Evolutionary conservation across 495 filamentous ascomycete species (phyloP).

Genomic region (Penicillium pulvis): DNA sequence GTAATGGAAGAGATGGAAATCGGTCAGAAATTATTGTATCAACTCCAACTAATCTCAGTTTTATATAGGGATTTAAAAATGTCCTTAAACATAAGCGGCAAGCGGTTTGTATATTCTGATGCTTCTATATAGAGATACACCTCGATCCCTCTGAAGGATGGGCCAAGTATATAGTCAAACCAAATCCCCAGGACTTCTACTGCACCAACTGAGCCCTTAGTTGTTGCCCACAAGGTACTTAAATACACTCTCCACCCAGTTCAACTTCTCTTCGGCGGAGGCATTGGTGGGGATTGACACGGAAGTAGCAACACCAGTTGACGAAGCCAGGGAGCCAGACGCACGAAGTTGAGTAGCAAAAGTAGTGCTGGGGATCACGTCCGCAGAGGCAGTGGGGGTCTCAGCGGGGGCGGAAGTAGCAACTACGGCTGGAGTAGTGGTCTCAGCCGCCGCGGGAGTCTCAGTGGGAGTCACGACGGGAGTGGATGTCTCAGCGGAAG

Average conservation of each 20-base stretch:
- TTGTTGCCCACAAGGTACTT: conserved; percentile 24
- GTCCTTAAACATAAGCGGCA: too few relatives aligned
- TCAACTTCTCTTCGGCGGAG: conserved; percentile 30
- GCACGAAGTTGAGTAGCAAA: conserved; percentile 18
- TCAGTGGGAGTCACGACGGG: conserved; percentile 10
- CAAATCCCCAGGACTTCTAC: too few relatives aligned
- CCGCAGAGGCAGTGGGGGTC: conserved; percentile 1
- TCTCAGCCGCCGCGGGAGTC: conserved; percentile 4
- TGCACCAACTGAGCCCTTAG: conserved; percentile 1
- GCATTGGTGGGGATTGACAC: conserved; percentile 28
- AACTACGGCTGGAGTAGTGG: conserved; percentile 3
- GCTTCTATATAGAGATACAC: not conserved
- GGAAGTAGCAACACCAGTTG: conserved; percentile 11
- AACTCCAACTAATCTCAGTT: too few relatives aligned
- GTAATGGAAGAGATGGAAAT: too few relatives aligned
- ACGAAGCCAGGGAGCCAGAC: conserved; percentile 5
- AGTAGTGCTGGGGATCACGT: conserved; percentile 12
- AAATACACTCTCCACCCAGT: conserved; percentile 27
- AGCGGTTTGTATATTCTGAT: too few relatives aligned
- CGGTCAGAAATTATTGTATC: too few relatives aligned
- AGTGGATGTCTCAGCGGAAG: conserved; percentile 9
- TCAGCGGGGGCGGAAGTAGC: conserved; percentile 9
- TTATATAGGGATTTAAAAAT: too few relatives aligned
- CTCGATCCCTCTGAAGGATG: not conserved
- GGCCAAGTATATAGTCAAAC: not conserved